Evolutionary conservation across 345 rosid species (phyloP), one percentile per base, ranked within the genome.

Genomic region (Acer campestre): DNA sequence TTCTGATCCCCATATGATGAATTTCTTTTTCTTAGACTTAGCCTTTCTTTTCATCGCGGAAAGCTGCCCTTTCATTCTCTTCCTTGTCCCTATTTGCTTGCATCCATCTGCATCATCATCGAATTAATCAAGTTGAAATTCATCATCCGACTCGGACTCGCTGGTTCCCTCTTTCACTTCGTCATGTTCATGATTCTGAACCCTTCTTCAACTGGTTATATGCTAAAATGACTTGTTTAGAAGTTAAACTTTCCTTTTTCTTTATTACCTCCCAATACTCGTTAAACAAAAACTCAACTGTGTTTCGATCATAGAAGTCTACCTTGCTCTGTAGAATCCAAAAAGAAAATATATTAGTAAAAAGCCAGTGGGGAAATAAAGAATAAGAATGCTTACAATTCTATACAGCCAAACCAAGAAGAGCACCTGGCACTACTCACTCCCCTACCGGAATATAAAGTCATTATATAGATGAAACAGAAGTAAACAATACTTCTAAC

Each of bases 1-100:
- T 75, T 74, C 79, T 13, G 91, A 88, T 56, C 87, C 88, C 94
- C 92, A 89, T 16, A 91, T 85, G 42, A 72, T 20, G 55, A 86
- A 88, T 68, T 66, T 65, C 46, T 42, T 42, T 9, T 7, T 1
- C 55, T 69, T 82, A 2, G 84, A 61, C 11, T 53, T 77, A 0
- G 7, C 67, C 46, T 67, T 77, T 66, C 22, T 63, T 68, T 74
- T 74, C 48, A 6, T 31, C 27, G 17, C 17, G 25, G 58, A 11
- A 2, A 8, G 17, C 31, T 77, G 75, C 14, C 55, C 53, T 64
- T 63, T 72, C 13, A 48, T 68, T 49, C 23, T 76, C 68, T 80
- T 81, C 78, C 56, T 69, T 62, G 75, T 80, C 35, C 42, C 29
- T 5, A 16, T 17, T 49, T 31, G 42, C 23, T 61, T 74, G 63